Percentiles rank a stretch among this genome's conserved stretches.
Evolutionary conservation across 2,329 filamentous ascomycete species (phyloP).

Genomic region (Cylindrodendrum hubeiense): DNA sequence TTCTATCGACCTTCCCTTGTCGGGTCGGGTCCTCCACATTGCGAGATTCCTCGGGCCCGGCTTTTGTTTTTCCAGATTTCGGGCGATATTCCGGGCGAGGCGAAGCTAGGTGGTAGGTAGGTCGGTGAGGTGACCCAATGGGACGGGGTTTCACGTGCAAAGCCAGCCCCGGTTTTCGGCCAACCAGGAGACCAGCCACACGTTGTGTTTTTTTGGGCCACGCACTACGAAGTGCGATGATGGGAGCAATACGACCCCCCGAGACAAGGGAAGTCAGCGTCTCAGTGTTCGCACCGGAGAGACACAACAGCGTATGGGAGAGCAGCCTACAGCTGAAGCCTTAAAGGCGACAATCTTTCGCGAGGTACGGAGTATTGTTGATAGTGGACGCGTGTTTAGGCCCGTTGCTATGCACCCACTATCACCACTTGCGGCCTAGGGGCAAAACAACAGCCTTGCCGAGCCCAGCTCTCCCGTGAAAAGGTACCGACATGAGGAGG

Average conservation of each 20-base stretch:
- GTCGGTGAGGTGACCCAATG: slow-evolving; percentile 8
- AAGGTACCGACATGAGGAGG: slow-evolving; percentile 13
- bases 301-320: neutral
- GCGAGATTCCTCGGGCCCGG: slow-evolving; percentile 10
- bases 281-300: neutral
- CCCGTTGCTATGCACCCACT: slow-evolving; percentile 25
- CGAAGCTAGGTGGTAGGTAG: neutral
- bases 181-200: slow-evolving; percentile 12
- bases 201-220: neutral
- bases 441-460: slow-evolving; percentile 12
- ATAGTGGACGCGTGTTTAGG: slow-evolving; percentile 15
- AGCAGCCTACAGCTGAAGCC: neutral
- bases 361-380: slow-evolving; percentile 1
- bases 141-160: slow-evolving; percentile 35
- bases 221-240: neutral
- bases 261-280: neutral
- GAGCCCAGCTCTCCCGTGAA: slow-evolving; percentile 6
- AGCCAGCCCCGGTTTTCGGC: slow-evolving; percentile 1
- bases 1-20: neutral
- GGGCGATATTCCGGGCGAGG: slow-evolving; percentile 6
- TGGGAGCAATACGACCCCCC: neutral
- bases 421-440: slow-evolving; percentile 6
- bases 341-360: neutral
- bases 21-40: slow-evolving; percentile 6
- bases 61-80: slow-evolving; percentile 11